A percentile compares a stretch with the other conserved stretches of the same genome.
phyloP scores from a whole-genome alignment of 106 monocot species.

The Hemerocallis citrina region DNA sequence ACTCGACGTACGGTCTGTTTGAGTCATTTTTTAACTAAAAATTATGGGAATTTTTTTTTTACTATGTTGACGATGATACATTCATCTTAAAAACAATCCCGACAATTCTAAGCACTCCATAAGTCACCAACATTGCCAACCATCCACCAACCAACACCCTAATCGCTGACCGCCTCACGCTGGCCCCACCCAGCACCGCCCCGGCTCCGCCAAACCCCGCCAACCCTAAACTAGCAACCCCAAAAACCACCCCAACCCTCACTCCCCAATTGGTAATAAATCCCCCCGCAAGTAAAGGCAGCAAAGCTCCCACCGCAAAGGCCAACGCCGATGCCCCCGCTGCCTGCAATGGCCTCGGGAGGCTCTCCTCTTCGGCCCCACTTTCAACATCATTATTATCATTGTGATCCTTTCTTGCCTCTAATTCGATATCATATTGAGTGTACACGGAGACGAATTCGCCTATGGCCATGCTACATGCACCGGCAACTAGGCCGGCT shows the following conservation, averaged over 20 bases:
- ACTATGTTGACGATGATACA: constrained; percentile 13
- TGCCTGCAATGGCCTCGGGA: constrained; percentile 37
- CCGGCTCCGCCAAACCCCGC: constrained; percentile 41
- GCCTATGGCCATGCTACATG: constrained; percentile 78
- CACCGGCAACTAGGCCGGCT: constrained; percentile 63
- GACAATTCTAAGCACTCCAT: constrained; percentile 32
- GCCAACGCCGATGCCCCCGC: constrained; percentile 44
- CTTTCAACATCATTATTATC: background rate
- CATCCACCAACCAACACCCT: constrained; percentile 54
- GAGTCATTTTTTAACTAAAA: too few relatives aligned
- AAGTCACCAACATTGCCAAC: constrained; percentile 52
- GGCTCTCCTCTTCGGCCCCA: background rate
- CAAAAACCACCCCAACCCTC: constrained; percentile 36
- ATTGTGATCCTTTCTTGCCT: background rate
- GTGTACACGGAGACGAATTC: constrained; percentile 72
- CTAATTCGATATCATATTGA: constrained; percentile 53
- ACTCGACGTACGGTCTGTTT: too few relatives aligned
- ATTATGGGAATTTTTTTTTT: too few relatives aligned
- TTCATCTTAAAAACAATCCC: constrained; percentile 25
- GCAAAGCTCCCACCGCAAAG: constrained; percentile 34
- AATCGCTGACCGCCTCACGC: constrained; percentile 4
- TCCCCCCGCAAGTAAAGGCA: constrained; percentile 46
- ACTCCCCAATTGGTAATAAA: constrained; percentile 26
- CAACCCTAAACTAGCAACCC: constrained; percentile 30
- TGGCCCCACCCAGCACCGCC: constrained; percentile 36